Evolutionary conservation across 768 basidiomycete species (phyloP).

Genomic region (Nevesoporus exiguus): DNA sequence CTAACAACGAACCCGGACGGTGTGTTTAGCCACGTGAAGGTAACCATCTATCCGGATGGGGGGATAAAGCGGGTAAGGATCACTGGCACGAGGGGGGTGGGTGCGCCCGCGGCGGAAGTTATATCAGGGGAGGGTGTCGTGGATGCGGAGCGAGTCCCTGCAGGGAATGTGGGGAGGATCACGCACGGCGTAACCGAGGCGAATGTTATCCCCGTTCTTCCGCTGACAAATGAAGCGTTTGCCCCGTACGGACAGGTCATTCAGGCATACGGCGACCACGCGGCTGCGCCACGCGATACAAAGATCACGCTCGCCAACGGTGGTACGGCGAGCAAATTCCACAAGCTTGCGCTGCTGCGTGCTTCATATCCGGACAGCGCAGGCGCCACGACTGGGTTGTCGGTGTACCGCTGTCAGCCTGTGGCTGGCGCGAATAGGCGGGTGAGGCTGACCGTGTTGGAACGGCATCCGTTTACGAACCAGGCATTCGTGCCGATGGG

Average conservation of each 20-base stretch:
- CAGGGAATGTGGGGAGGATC: neutral
- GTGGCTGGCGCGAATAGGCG: conserved; percentile 40
- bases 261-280: conserved; percentile 74
- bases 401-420: conserved; percentile 81
- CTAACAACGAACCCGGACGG: conserved; percentile 51
- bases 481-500: conserved; percentile 97
- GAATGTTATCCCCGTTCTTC: conserved; percentile 49
- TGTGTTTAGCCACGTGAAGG: conserved; percentile 76
- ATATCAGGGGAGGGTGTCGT: conserved; percentile 2
- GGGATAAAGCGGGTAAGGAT: conserved; percentile 92
- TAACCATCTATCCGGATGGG: conserved; percentile 93
- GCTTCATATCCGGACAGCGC: conserved; percentile 59
- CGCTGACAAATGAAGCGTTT: conserved; percentile 85
- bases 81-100: conserved; percentile 51
- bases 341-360: conserved; percentile 75
- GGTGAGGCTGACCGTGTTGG: conserved; percentile 68
- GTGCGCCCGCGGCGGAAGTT: conserved; percentile 6
- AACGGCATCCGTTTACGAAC: conserved; percentile 85
- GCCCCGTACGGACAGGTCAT: conserved; percentile 87
- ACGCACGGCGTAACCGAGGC: conserved; percentile 11
- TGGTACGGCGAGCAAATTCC: conserved; percentile 89
- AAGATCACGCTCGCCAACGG: conserved; percentile 82
- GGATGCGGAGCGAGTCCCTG: conserved; percentile 2
- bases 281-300: conserved; percentile 62
- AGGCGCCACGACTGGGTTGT: conserved; percentile 65